Evolutionary conservation across 805 yeast species (phyloP), one percentile per base, ranked within the genome.

Genomic region (Starmerella stellata): DNA sequence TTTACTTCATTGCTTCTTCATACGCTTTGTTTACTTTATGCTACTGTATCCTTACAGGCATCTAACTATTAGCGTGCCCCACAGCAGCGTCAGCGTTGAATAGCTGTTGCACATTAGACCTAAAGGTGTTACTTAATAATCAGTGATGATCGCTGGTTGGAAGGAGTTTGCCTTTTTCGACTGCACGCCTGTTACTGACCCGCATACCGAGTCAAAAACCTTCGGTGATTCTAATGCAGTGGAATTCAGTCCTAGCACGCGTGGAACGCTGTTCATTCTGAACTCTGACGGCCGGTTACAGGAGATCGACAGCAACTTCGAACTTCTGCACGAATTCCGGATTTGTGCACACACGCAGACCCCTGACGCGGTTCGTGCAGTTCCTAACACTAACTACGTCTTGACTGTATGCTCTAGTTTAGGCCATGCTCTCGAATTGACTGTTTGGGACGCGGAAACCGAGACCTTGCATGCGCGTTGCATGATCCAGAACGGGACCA

Each of bases 101-200:
- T n/a, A n/a, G n/a, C n/a, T n/a, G n/a, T n/a, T n/a, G n/a, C n/a
- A n/a, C n/a, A n/a, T n/a, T n/a, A n/a, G n/a, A n/a, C n/a, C n/a
- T n/a, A n/a, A n/a, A n/a, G n/a, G n/a, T n/a, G 11, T 23, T 23
- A 23, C 25, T 11, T 23, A 23, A 29, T 29, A 5, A 29, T 5
- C 9, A 5, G 19, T 13, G 19, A 29, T 29, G 32, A 29, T 29
- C 32, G 7, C 32, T 37, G 48, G 47, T 4, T 78, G 85, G 85
- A 64, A 87, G 43, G 93, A 79, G 52, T 79, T 87, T 58, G 81
- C 80, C 44, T 78, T 87, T 57, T 83, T 78, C 55, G 94, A 82
- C 38, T 66, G 71, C 28, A 66, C 74, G 0, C 95, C 95, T 4
- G 77, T 90, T 16, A 61, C 74, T 44, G 98, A 90, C 53, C 96